phyloP scores from a whole-genome alignment of 148 eudicot genomes.

The Hydrangea macrophylla region DNA sequence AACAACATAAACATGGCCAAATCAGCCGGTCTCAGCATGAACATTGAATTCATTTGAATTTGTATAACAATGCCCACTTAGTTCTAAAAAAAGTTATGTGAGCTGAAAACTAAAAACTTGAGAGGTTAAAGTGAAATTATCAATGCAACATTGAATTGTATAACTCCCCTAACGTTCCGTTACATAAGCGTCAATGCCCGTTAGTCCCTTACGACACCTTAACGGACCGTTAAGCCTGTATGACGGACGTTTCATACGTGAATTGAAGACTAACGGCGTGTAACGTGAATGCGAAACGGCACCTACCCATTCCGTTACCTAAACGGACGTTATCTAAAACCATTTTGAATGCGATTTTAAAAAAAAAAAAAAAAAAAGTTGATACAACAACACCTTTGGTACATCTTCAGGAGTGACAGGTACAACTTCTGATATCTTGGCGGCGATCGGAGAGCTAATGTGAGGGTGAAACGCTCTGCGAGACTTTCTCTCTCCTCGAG shows the following conservation, averaged over 20 bases:
- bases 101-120: too few relatives aligned
- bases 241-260: too few relatives aligned
- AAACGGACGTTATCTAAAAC: too few relatives aligned
- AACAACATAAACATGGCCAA: neutral
- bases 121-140: too few relatives aligned
- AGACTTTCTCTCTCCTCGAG: slow-evolving; percentile 5
- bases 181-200: too few relatives aligned
- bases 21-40: neutral
- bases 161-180: too few relatives aligned
- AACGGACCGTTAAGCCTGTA: too few relatives aligned
- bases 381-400: slow-evolving; percentile 29
- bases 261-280: too few relatives aligned
- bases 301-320: too few relatives aligned
- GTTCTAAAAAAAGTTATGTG: neutral
- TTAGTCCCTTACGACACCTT: too few relatives aligned
- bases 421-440: slow-evolving; percentile 38
- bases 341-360: neutral
- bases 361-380: neutral
- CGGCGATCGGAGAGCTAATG: slow-evolving; percentile 25
- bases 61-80: neutral
- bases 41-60: neutral
- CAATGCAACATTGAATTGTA: too few relatives aligned
- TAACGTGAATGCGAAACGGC: too few relatives aligned
- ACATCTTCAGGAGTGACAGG: slow-evolving; percentile 69
- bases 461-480: slow-evolving; percentile 11